These are phyloP conservation scores for Porogramme epimiltina DNA, from an alignment of 1,284 basidiomycete genomes.

Conservation along the genomic window DNA sequence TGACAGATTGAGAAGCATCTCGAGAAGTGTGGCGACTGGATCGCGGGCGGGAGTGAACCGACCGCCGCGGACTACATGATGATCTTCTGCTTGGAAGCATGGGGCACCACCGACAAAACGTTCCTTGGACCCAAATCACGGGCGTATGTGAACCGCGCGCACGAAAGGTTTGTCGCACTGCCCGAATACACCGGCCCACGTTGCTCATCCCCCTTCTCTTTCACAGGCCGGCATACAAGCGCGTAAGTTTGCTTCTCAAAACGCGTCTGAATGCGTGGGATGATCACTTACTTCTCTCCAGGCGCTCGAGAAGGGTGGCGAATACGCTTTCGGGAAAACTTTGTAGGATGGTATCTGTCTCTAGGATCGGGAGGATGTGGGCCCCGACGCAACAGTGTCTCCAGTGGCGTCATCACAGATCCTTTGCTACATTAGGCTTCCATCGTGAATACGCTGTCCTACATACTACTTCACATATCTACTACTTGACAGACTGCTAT, in stretches of 20 bases:
- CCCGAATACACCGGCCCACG: neutral
- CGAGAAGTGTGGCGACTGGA: constrained; percentile 32
- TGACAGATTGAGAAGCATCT: constrained; percentile 30
- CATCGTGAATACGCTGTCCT: too few species aligned
- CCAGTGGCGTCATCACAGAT: too few species aligned
- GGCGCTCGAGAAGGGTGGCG: constrained; percentile 38
- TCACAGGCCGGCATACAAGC: constrained; percentile 38
- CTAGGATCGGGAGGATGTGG: too few species aligned
- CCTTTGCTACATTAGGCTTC: too few species aligned
- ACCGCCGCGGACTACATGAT: constrained; percentile 44
- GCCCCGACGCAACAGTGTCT: too few species aligned
- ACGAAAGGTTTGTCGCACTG: constrained; percentile 27
- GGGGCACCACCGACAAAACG: constrained; percentile 14
- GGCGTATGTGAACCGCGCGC: constrained; percentile 33
- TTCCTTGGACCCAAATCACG: constrained; percentile 29
- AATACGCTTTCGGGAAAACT: constrained; percentile 33
- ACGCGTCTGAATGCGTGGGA: neutral
- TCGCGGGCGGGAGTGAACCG: constrained; percentile 40
- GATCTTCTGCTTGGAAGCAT: constrained; percentile 36
- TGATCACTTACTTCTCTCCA: constrained; percentile 9
- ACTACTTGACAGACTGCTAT: too few species aligned
- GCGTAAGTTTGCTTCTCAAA: constrained; percentile 25
- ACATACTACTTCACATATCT: too few species aligned
- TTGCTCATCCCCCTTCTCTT: constrained; percentile 1
- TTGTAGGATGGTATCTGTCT: too few species aligned